phyloP scores from a whole-genome alignment of 2,329 filamentous ascomycete species.

The Dactylonectria macrodidyma region DNA sequence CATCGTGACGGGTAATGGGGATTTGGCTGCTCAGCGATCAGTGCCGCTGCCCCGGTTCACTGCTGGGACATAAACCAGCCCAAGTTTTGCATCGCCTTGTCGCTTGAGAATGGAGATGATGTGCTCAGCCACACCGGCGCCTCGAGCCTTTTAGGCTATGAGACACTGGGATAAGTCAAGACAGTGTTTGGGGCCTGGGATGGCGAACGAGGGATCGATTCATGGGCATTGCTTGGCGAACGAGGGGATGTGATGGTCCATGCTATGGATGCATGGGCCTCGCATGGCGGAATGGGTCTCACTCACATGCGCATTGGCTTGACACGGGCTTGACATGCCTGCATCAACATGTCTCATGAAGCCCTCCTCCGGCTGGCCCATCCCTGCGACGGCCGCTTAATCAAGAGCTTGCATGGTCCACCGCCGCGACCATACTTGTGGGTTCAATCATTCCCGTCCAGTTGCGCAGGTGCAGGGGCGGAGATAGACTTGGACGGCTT shows the following conservation, averaged over 20 bases:
- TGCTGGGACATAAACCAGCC: no score
- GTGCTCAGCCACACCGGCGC: conserved; percentile 21
- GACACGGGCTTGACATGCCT: not conserved
- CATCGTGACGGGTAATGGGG: not conserved
- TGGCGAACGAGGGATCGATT: no score
- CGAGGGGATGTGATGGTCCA: no score
- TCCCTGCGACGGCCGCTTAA: not conserved
- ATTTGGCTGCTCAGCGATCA: not conserved
- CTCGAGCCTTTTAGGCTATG: conserved; percentile 13
- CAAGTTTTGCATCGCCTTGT: not conserved
- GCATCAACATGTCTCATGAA: not conserved
- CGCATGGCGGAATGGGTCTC: no score
- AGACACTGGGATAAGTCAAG: not conserved
- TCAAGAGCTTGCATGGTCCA: not conserved
- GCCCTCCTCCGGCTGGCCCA: not conserved
- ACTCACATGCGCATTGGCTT: no score
- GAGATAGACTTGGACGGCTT: not conserved
- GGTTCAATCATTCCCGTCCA: no score
- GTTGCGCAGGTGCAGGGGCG: not conserved
- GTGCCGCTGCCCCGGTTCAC: not conserved
- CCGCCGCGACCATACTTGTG: no score
- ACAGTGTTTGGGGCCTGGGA: no score
- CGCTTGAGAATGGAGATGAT: conserved; percentile 14
- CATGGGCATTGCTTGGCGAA: no score
- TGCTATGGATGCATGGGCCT: no score